Evolutionary conservation across 352 stramenopile species (phyloP).

Genomic region (Globisporangium megalacanthum): DNA sequence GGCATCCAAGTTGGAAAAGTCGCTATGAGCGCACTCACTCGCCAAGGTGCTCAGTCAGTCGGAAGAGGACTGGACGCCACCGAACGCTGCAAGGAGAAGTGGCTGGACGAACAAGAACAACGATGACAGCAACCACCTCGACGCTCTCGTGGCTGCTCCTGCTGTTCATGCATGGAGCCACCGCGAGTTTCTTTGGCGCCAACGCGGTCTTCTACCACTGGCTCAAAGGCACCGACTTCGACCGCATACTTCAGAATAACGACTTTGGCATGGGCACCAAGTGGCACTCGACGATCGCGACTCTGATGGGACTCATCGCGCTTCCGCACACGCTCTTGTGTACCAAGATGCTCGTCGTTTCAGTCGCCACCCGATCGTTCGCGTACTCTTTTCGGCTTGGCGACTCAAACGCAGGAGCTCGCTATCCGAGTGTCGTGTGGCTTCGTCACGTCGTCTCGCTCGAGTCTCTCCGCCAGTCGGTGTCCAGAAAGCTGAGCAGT

Average conservation of each 20-base stretch:
- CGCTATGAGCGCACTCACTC: no score
- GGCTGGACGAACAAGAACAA: no score
- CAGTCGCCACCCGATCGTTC: not conserved
- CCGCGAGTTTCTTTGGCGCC: not conserved
- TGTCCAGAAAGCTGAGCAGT: no score
- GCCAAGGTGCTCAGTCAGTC: no score
- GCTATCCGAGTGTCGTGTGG: not conserved
- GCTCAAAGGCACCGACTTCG: slow-evolving; percentile 7
- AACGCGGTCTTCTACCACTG: slow-evolving; percentile 6
- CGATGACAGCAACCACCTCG: no score
- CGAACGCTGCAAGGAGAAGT: no score
- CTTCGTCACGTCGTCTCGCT: no score
- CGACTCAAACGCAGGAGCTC: not conserved
- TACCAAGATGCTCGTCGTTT: slow-evolving; percentile 2
- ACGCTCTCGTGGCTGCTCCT: not conserved
- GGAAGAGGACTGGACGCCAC: no score
- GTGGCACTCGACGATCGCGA: slow-evolving; percentile 1
- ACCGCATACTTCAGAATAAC: slow-evolving; percentile 1
- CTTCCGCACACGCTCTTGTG: not conserved
- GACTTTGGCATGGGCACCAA: not conserved
- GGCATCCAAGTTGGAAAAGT: no score
- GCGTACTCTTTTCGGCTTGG: not conserved
- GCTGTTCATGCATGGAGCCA: not conserved
- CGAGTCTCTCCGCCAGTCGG: no score
- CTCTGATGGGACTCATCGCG: no score